Evolutionary conservation across 2,329 filamentous ascomycete species (phyloP).

Genomic region (Helotiales sp.): DNA sequence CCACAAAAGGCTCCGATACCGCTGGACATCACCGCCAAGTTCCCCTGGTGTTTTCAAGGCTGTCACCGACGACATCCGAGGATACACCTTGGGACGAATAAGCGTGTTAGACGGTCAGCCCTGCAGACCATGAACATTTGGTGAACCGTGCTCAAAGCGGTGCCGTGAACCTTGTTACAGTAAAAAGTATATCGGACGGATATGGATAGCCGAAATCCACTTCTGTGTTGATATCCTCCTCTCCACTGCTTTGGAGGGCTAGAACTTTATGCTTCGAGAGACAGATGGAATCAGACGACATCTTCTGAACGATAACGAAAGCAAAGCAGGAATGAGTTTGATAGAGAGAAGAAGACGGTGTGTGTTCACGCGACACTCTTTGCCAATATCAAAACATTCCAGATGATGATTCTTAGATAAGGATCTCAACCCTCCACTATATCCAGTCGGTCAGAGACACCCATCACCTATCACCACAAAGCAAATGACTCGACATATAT

Average conservation of each 20-base stretch:
- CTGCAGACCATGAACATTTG: neutral
- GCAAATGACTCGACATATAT: neutral
- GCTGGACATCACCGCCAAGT: neutral
- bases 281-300: neutral
- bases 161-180: no score
- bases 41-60: neutral
- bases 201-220: neutral
- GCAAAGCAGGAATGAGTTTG: neutral
- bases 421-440: neutral
- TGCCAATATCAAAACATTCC: no score
- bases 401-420: neutral
- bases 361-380: neutral
- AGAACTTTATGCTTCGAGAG: neutral
- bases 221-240: neutral
- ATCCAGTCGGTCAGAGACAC: neutral
- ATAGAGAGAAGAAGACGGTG: neutral
- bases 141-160: neutral
- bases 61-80: neutral
- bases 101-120: neutral
- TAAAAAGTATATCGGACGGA: neutral
- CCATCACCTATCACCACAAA: neutral
- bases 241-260: neutral
- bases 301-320: neutral
- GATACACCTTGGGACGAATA: no score
- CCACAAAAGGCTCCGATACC: neutral